These are phyloP conservation scores for Erysimum cheiri DNA, from an alignment of 441 rosid species.

Conservation along the genomic window DNA sequence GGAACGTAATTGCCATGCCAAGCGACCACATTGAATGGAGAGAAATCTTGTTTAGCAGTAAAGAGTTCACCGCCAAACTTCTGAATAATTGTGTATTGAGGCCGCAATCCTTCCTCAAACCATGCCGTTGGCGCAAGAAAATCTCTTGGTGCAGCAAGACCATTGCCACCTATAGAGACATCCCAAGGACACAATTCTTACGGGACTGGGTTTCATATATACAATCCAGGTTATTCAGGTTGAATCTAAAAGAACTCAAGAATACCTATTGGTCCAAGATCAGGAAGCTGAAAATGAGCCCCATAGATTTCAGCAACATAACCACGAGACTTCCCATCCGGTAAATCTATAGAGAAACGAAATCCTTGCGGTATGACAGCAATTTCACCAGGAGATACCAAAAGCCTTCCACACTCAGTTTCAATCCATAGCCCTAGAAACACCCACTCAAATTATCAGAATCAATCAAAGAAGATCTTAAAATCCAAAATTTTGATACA, in stretches of 20 bases:
- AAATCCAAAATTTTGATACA: not conserved
- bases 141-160: constrained; percentile 93
- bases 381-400: constrained; percentile 89
- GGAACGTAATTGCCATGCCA: constrained; percentile 99
- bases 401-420: constrained; percentile 90
- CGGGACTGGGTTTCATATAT: not conserved
- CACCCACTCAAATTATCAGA: constrained; percentile 40
- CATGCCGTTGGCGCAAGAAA: constrained; percentile 87
- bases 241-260: constrained; percentile 19
- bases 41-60: constrained; percentile 89
- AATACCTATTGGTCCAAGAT: constrained; percentile 96
- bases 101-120: constrained; percentile 74
- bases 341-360: constrained; percentile 73
- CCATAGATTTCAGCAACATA: constrained; percentile 94
- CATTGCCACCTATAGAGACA: constrained; percentile 83
- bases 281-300: constrained; percentile 96
- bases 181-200: constrained; percentile 27
- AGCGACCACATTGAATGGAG: constrained; percentile 95
- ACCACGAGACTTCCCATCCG: constrained; percentile 90
- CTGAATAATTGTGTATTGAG: constrained; percentile 73
- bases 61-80: constrained; percentile 91
- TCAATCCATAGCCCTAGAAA: constrained; percentile 86
- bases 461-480: not conserved
- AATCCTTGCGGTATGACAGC: constrained; percentile 91
- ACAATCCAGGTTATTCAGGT: not conserved